Percentiles rank a stretch among this genome's conserved stretches.
Conservation (phyloP, 768 basidiomycete genomes). For the Rhodotorula kratochvilovae region DNA sequence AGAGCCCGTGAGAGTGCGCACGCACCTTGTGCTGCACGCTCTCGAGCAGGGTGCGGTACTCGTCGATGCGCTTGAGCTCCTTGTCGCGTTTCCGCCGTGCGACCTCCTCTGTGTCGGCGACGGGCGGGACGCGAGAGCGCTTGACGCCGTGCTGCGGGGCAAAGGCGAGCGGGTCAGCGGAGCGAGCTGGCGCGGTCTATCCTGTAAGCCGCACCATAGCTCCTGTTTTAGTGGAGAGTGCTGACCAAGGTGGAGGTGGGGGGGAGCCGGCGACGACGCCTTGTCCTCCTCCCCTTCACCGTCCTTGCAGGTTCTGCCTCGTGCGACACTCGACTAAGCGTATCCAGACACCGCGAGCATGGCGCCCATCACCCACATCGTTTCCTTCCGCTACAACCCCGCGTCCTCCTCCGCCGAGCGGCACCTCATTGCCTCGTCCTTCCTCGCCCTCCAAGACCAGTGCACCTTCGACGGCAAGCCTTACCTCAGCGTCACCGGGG, state of each 20-base stretch:
- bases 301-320: neutral
- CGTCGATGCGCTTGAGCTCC: constrained; percentile 69
- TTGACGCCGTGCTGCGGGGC: constrained; percentile 49
- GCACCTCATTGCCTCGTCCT: constrained; percentile 37
- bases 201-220: too few species aligned
- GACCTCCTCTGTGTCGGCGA: constrained; percentile 34
- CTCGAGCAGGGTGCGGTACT: constrained; percentile 65
- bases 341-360: neutral
- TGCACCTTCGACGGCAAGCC: constrained; percentile 28
- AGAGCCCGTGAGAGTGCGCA: constrained; percentile 17
- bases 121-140: constrained; percentile 44
- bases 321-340: too few species aligned
- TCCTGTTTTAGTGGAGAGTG: too few species aligned
- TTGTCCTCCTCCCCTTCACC: too few species aligned
- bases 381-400: constrained; percentile 21
- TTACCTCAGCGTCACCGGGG: constrained; percentile 44
- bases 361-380: constrained; percentile 34
- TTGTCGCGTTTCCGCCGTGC: constrained; percentile 46
- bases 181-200: too few species aligned
- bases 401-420: constrained; percentile 9
- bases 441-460: constrained; percentile 42
- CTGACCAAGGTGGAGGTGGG: too few species aligned
- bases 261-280: too few species aligned
- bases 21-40: constrained; percentile 53
- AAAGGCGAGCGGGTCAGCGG: too few species aligned